These are phyloP conservation scores for Rhodotorula sp. DNA, from an alignment of 1,284 basidiomycete species.

Conservation along the genomic window DNA sequence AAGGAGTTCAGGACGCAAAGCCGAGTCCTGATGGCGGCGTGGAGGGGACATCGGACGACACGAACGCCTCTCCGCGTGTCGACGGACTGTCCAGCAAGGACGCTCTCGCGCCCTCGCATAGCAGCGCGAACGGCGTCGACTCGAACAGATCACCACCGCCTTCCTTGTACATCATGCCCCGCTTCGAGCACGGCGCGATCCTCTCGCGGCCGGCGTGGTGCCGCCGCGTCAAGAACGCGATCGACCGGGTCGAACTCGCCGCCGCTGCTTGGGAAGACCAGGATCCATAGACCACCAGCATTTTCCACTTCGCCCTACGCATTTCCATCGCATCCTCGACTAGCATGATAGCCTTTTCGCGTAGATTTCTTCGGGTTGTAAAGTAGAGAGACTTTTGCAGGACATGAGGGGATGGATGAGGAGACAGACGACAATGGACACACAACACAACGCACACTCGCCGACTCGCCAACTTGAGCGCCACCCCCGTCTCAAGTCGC, in stretches of 20 bases:
- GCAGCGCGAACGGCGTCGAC: not conserved
- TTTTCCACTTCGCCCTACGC: not conserved
- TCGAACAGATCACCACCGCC: not conserved
- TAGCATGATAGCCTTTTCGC: too few species aligned
- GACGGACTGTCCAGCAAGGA: not conserved
- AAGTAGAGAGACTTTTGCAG: too few species aligned
- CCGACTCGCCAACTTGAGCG: too few species aligned
- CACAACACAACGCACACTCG: too few species aligned
- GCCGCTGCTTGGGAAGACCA: conserved; percentile 17
- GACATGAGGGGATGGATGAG: too few species aligned
- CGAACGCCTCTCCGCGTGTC: not conserved
- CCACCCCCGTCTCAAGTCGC: not conserved
- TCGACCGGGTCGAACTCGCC: conserved; percentile 22
- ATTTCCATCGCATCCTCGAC: not conserved
- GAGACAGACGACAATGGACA: too few species aligned
- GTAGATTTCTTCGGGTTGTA: too few species aligned
- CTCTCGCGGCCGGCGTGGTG: conserved; percentile 12
- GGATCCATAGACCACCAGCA: not conserved
- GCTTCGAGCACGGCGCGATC: conserved; percentile 33
- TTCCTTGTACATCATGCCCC: conserved; percentile 21
- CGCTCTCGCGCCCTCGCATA: too few species aligned
- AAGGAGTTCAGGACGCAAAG: not conserved
- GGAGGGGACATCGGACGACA: not conserved
- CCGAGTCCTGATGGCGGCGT: not conserved
- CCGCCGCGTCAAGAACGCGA: conserved; percentile 16